Evolutionary conservation across 495 filamentous ascomycete genomes (phyloP).

Genomic region (Trichoderma asperelloides): DNA sequence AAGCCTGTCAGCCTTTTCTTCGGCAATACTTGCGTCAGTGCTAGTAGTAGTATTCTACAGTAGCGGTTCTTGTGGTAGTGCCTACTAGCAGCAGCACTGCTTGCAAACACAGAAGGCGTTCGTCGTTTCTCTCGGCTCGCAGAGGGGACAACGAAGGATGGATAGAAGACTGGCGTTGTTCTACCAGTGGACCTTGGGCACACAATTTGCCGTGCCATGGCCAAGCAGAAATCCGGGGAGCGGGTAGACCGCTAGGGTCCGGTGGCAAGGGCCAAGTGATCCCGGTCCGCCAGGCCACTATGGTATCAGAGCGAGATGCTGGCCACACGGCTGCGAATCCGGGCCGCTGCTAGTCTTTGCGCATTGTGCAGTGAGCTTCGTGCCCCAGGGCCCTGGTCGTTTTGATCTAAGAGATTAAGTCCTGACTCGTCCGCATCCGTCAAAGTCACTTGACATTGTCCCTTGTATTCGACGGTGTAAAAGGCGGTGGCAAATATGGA

Average conservation of each 20-base stretch:
- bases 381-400: neutral
- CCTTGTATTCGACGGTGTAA: constrained; percentile 2
- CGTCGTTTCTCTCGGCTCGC: neutral
- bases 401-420: constrained; percentile 4
- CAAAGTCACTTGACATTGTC: constrained; percentile 5
- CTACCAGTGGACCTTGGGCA: neutral
- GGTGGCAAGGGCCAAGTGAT: neutral
- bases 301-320: constrained; percentile 5
- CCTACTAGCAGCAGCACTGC: too few species aligned
- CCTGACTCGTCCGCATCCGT: constrained; percentile 8
- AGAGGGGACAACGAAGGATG: neutral
- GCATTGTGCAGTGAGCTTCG: neutral
- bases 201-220: constrained; percentile 3
- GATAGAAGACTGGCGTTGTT: constrained; percentile 7
- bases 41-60: too few species aligned
- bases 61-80: too few species aligned
- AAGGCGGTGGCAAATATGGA: neutral
- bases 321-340: constrained; percentile 7
- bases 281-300: neutral
- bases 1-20: too few species aligned
- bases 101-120: too few species aligned
- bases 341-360: constrained; percentile 6
- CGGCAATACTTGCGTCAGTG: too few species aligned
- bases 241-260: constrained; percentile 8
- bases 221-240: constrained; percentile 8